Conservation (phyloP, 345 rosid species). For the Hibiscus syriacus region DNA sequence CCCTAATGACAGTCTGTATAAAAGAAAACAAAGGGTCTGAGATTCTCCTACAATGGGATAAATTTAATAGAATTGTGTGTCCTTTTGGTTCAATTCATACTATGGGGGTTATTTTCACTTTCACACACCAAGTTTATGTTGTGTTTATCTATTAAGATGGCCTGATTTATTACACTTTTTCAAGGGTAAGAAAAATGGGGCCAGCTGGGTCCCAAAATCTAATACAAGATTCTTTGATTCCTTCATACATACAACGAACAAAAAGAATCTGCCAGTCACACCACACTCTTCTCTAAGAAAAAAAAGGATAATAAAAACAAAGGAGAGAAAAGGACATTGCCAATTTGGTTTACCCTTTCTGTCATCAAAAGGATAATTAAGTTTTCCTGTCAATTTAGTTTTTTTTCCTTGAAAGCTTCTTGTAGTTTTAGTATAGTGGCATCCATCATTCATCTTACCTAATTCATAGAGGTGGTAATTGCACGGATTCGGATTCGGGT, state of each 20-base stretch:
- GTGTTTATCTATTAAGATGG: conserved; percentile 5
- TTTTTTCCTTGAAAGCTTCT: conserved; percentile 13
- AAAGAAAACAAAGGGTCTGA: conserved; percentile 10
- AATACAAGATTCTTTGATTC: conserved; percentile 81
- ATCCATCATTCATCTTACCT: conserved; percentile 41
- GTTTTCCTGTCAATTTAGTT: conserved; percentile 11
- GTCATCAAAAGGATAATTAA: conserved; percentile 18
- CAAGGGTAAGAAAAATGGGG: conserved; percentile 15
- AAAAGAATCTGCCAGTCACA: conserved; percentile 74
- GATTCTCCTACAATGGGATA: conserved; percentile 29
- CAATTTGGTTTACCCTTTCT: conserved; percentile 29
- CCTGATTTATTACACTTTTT: conserved; percentile 40
- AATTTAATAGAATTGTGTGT: conserved; percentile 10
- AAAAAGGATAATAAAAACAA: conserved; percentile 6
- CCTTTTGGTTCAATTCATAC: conserved; percentile 14
- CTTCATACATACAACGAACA: conserved; percentile 55
- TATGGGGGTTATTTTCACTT: background rate
- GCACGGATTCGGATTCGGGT: conserved; percentile 1
- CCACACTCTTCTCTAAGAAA: conserved; percentile 19
- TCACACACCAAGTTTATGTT: conserved; percentile 6
- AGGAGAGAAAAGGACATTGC: background rate
- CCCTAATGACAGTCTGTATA: conserved; percentile 16
- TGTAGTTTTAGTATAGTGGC: conserved; percentile 30
- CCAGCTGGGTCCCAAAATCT: conserved; percentile 20
- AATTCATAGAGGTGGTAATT: conserved; percentile 5